Evolutionary conservation across 441 rosid genomes (phyloP).

Genomic region (Adansonia madagascariensis): DNA sequence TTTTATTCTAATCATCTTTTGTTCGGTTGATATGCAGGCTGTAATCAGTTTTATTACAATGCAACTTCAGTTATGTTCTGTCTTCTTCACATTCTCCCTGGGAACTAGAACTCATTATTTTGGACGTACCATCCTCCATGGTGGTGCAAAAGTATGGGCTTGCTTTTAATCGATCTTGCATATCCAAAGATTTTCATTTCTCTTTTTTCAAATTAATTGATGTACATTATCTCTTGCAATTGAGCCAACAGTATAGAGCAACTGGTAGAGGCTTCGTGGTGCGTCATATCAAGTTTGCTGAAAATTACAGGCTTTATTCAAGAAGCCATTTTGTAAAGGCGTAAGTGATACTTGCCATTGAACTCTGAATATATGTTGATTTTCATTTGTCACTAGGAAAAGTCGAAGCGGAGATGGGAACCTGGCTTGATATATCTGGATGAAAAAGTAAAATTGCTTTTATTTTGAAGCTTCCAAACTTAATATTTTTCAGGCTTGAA

Average conservation of each 20-base stretch:
- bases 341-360: conserved; percentile 50
- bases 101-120: conserved; percentile 98
- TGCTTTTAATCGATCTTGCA: conserved; percentile 15
- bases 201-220: conserved; percentile 17
- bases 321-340: conserved; percentile 98
- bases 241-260: conserved; percentile 79
- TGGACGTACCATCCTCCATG: conserved; percentile 98
- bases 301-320: conserved; percentile 93
- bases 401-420: background rate
- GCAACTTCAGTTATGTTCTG: conserved; percentile 96
- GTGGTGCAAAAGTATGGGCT: conserved; percentile 85
- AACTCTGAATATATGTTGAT: background rate
- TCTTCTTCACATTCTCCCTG: conserved; percentile 95
- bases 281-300: conserved; percentile 96
- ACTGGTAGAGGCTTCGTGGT: conserved; percentile 99
- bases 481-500: conserved; percentile 64
- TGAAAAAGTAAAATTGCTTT: background rate
- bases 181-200: background rate
- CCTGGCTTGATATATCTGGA: background rate
- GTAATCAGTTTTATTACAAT: conserved; percentile 92
- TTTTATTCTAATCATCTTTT: conserved; percentile 24
- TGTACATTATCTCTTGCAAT: conserved; percentile 26
- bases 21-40: conserved; percentile 61
- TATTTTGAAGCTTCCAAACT: conserved; percentile 21
- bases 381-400: background rate